These are phyloP conservation scores for Trichophyton rubrum DNA, from an alignment of 2,329 filamentous ascomycete species.

Conservation along the genomic window DNA sequence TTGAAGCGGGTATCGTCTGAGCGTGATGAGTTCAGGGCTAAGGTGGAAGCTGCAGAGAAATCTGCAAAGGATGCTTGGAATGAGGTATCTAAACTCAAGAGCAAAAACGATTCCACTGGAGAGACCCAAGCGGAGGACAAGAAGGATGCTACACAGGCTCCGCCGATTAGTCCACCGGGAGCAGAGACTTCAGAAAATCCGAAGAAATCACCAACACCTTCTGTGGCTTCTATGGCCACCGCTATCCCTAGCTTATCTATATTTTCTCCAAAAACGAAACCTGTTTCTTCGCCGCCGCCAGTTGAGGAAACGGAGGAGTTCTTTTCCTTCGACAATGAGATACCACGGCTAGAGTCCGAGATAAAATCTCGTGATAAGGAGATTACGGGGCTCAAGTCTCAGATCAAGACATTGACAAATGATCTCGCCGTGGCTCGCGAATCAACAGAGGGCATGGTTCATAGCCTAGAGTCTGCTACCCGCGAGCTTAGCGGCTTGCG, in stretches of 20 bases:
- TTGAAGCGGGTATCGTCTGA: constrained; percentile 75
- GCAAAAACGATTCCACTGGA: constrained; percentile 23
- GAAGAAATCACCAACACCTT: constrained; percentile 22
- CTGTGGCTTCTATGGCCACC: constrained; percentile 20
- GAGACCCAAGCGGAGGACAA: constrained; percentile 20
- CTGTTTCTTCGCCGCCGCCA: constrained; percentile 21
- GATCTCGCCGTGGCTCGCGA: constrained; percentile 62
- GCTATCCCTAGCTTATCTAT: constrained; percentile 25
- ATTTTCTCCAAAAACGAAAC: constrained; percentile 28
- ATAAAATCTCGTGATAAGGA: constrained; percentile 57
- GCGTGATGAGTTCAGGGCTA: constrained; percentile 66
- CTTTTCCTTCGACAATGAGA: constrained; percentile 84
- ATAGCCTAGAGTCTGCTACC: constrained; percentile 55
- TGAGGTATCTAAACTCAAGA: constrained; percentile 48
- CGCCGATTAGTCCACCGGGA: constrained; percentile 24
- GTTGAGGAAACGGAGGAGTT: constrained; percentile 51
- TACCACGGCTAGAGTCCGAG: constrained; percentile 67
- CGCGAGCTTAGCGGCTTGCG: constrained; percentile 47
- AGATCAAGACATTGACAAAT: constrained; percentile 55
- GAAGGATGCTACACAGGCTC: constrained; percentile 28
- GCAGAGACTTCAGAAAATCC: constrained; percentile 17
- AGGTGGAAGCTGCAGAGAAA: constrained; percentile 56
- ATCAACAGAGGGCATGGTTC: constrained; percentile 52
- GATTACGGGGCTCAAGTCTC: constrained; percentile 55
- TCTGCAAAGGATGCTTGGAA: constrained; percentile 49